Evolutionary conservation across 1,284 basidiomycete species (phyloP).

Genomic region (Cerioporus squamosus): DNA sequence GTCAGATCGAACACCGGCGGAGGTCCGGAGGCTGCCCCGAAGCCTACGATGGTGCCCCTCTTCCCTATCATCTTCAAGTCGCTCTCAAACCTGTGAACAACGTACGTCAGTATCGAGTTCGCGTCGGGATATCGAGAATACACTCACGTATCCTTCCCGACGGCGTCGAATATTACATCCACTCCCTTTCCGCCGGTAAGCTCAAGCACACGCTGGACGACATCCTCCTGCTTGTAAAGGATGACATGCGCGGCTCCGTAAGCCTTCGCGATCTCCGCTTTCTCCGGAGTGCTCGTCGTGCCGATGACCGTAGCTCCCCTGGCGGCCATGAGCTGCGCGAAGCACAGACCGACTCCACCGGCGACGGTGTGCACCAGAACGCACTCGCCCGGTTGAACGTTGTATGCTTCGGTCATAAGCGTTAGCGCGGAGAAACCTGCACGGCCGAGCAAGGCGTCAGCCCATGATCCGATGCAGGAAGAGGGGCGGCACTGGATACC

Average conservation of each 20-base stretch:
- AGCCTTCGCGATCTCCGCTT: slow-evolving; percentile 79
- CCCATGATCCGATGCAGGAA: not conserved
- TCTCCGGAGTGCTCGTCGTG: slow-evolving; percentile 87
- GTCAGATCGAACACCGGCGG: slow-evolving; percentile 75
- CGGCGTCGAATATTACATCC: slow-evolving; percentile 89
- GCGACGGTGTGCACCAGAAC: slow-evolving; percentile 90
- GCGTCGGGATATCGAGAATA: not conserved
- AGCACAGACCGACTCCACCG: slow-evolving; percentile 73
- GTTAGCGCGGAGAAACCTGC: slow-evolving; percentile 77
- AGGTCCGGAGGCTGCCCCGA: slow-evolving; percentile 91
- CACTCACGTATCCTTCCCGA: slow-evolving; percentile 87
- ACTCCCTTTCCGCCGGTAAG: slow-evolving; percentile 88
- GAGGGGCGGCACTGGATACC: slow-evolving; percentile 4
- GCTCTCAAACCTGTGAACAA: slow-evolving; percentile 65
- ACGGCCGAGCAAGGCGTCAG: not conserved
- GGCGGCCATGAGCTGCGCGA: slow-evolving; percentile 63
- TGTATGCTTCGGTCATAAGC: slow-evolving; percentile 84
- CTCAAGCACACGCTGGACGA: slow-evolving; percentile 70
- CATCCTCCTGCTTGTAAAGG: slow-evolving; percentile 75
- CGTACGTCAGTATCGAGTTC: not conserved
- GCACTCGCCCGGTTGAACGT: slow-evolving; percentile 75
- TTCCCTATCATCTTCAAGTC: slow-evolving; percentile 55
- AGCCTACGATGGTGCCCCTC: slow-evolving; percentile 76
- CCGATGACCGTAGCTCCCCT: slow-evolving; percentile 91
- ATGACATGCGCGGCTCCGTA: slow-evolving; percentile 90